A percentile compares a stretch with the other conserved stretches of the same genome.
Conservation (phyloP, 2,329 filamentous ascomycete genomes). For the Arachnomyces sp. region DNA sequence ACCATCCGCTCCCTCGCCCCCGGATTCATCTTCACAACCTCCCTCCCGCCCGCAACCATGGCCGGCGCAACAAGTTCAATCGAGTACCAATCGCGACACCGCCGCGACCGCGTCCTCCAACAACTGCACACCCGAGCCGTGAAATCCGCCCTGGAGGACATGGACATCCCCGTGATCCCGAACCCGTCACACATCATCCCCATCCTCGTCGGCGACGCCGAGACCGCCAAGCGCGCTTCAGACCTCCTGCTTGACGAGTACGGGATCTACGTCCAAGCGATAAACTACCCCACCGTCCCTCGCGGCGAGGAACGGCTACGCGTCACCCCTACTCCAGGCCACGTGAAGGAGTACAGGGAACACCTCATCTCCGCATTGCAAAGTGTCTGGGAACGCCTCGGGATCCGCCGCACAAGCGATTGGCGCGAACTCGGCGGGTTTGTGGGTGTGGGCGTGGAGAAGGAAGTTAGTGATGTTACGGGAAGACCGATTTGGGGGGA, state of each 20-base stretch:
- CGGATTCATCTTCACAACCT: constrained; percentile 98
- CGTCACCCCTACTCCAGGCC: constrained; percentile 91
- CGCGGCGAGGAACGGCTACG: constrained; percentile 95
- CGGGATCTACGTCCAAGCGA: constrained; percentile 93
- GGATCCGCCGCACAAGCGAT: constrained; percentile 84
- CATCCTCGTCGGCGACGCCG: constrained; percentile 86
- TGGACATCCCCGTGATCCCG: constrained; percentile 91
- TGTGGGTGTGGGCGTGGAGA: constrained; percentile 77
- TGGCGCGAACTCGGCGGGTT: constrained; percentile 90
- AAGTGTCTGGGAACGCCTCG: constrained; percentile 77
- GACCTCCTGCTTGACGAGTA: constrained; percentile 86
- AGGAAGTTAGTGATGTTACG: constrained; percentile 40
- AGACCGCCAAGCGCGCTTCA: constrained; percentile 82
- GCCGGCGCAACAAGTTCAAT: constrained; percentile 86
- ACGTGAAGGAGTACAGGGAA: constrained; percentile 74
- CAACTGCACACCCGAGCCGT: constrained; percentile 94
- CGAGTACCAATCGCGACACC: constrained; percentile 80
- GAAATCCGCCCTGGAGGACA: constrained; percentile 68
- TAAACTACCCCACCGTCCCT: constrained; percentile 97
- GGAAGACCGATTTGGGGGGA: constrained; percentile 83
- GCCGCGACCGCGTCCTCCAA: constrained; percentile 81
- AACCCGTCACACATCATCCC: constrained; percentile 97
- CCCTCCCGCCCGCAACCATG: constrained; percentile 92
- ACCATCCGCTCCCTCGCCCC: constrained; percentile 89
- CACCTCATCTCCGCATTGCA: constrained; percentile 78